These are phyloP conservation scores for Erythrophleum ivorense DNA, from an alignment of 331 rosid species.

Conservation along the genomic window DNA sequence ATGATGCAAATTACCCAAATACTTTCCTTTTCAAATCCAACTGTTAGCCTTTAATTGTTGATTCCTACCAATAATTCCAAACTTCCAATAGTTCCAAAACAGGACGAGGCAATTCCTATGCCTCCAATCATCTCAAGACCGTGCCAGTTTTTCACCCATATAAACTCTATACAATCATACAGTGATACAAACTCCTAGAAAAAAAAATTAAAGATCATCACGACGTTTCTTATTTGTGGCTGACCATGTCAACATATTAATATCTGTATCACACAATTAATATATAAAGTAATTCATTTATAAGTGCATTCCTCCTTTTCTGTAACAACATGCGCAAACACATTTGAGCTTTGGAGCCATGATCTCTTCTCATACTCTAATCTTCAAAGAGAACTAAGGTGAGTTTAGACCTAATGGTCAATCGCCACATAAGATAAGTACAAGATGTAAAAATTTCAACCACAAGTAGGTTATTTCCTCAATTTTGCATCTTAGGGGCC, in stretches of 20 bases:
- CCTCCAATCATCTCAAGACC: constrained; percentile 21
- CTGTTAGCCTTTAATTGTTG: neutral
- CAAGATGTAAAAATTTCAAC: constrained; percentile 1
- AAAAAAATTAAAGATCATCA: constrained; percentile 7
- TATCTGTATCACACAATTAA: too few species aligned
- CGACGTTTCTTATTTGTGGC: constrained; percentile 12
- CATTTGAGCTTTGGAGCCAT: neutral
- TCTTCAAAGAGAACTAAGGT: constrained; percentile 20
- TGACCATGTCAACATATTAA: constrained; percentile 11
- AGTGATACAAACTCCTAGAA: neutral
- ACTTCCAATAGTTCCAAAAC: too few species aligned
- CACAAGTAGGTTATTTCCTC: constrained; percentile 24
- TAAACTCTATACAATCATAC: neutral
- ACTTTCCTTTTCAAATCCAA: constrained; percentile 26
- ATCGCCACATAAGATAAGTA: constrained; percentile 5
- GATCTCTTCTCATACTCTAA: neutral
- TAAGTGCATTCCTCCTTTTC: constrained; percentile 21
- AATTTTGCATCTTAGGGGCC: constrained; percentile 19
- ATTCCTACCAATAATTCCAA: neutral
- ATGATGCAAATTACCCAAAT: constrained; percentile 24
- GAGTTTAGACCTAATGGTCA: constrained; percentile 3
- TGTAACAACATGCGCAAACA: neutral
- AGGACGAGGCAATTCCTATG: constrained; percentile 10
- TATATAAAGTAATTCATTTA: neutral
- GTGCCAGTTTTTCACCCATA: constrained; percentile 9